Conservation (phyloP, 352 stramenopile species). For the Globisporangium alternatum region DNA sequence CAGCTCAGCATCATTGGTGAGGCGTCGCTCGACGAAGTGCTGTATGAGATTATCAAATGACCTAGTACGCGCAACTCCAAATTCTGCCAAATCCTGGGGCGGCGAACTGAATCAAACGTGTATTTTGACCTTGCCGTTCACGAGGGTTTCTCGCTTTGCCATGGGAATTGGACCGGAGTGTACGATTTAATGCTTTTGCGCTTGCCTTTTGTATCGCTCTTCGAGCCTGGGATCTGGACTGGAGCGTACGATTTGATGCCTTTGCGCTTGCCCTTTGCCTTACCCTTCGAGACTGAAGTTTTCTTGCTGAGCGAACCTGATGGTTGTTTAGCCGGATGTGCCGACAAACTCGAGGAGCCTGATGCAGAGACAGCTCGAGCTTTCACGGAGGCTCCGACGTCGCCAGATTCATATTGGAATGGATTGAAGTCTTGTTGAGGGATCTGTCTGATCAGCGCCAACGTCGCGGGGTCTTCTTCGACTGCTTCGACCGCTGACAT, state of each 20-base stretch:
- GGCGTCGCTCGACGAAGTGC: too few relatives aligned
- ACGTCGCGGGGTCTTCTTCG: neutral
- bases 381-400: neutral
- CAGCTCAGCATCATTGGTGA: too few relatives aligned
- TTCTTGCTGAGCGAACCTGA: too few relatives aligned
- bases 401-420: slow-evolving; percentile 27
- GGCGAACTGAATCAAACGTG: too few relatives aligned
- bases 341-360: too few relatives aligned
- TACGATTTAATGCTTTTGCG: neutral
- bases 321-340: too few relatives aligned
- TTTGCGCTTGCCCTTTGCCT: neutral
- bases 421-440: slow-evolving; percentile 28
- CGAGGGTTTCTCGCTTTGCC: slow-evolving; percentile 18
- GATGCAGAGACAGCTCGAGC: too few relatives aligned
- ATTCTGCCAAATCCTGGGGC: too few relatives aligned
- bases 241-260: neutral
- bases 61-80: too few relatives aligned
- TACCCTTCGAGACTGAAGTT: too few relatives aligned
- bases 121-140: slow-evolving; percentile 2
- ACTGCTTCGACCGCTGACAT: neutral
- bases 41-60: too few relatives aligned
- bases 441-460: slow-evolving; percentile 15
- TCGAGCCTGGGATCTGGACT: neutral
- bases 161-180: neutral
- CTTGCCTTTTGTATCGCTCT: neutral